Evolutionary conservation across 139 green algal genomes (phyloP).

Genomic region (Chlamydomonas sp.): DNA sequence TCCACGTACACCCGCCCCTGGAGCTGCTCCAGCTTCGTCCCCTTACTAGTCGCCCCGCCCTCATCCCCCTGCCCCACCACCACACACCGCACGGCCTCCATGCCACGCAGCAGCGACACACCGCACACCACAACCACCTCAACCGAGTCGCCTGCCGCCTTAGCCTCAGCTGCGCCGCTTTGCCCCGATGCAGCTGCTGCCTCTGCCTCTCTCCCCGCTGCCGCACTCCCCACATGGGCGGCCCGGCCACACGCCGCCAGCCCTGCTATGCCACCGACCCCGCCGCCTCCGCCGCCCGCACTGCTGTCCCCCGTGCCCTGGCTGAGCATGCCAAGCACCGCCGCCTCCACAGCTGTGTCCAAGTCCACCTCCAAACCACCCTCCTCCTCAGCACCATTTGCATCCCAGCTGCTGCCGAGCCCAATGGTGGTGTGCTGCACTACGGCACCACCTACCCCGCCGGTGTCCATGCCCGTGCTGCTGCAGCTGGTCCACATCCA

Average conservation of each 20-base stretch:
- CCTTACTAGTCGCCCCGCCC: no score
- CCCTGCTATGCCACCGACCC: background rate
- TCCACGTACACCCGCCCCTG: no score
- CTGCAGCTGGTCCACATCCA: no score
- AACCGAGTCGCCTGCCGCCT: background rate
- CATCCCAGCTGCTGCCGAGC: no score
- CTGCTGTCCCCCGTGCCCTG: background rate
- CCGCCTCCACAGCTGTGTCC: no score
- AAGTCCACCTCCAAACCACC: no score
- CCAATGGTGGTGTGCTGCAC: no score
- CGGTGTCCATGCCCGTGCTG: no score
- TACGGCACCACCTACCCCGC: no score
- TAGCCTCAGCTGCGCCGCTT: background rate
- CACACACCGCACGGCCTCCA: background rate
- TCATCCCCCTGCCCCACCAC: background rate
- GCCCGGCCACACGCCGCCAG: background rate
- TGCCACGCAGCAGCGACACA: background rate
- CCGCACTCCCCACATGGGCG: background rate
- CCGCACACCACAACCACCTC: background rate
- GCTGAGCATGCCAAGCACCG: background rate
- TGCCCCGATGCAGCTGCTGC: background rate
- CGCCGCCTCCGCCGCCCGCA: background rate
- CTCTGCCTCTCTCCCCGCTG: background rate
- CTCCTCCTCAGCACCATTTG: no score
- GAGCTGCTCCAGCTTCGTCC: no score